Evolutionary conservation across 2,329 filamentous ascomycete species (phyloP), one percentile per base, ranked within the genome.

Genomic region (Alternaria arbusti): DNA sequence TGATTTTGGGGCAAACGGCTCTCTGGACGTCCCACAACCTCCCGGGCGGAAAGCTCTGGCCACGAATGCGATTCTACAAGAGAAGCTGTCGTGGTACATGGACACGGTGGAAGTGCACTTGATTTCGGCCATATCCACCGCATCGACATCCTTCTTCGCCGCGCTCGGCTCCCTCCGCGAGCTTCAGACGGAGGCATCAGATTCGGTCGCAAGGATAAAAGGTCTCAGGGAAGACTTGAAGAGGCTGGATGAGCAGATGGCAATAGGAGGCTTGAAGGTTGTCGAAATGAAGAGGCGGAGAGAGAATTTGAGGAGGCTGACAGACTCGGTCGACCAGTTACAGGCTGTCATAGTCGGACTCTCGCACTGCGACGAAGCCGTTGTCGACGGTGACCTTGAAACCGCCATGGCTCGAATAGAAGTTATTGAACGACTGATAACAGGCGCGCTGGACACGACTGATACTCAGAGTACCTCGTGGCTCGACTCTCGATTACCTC

Each of bases 51-150:
- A 97, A 78, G 92, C 93, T 1, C 84, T 99, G 26, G 95, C 95
- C 8, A 97, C 94, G 0, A 99, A 99, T 80, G 96, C 96, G 0
- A 99, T 99, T 62, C 80, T 99, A 36, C 96, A 99, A 78, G 96
- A 99, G 80, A 99, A 99, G 80, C 84, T 99, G 12, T 98, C 96
- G 0, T 99, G 96, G 96, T 99, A 99, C 79, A 97, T 99, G 94
- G 96, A 99, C 78, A 99, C 96, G 0, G 94, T 99, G 22, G 96
- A 99, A 78, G 93, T 99, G 58, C 96, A 99, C 78, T 84, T 99
- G 8, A 97, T 99, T 71, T 93, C 93, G 30, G 97, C 94, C 0
- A 99, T 99, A 66, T 98, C 95, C 3, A 94, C 92, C 0, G 96
- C 96, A 1, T 98, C 96, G 0, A 94, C 93, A 1, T 97, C 95